These are phyloP conservation scores for Colletotrichum eleusines DNA, from an alignment of 2,329 filamentous ascomycete genomes.

Conservation along the genomic window DNA sequence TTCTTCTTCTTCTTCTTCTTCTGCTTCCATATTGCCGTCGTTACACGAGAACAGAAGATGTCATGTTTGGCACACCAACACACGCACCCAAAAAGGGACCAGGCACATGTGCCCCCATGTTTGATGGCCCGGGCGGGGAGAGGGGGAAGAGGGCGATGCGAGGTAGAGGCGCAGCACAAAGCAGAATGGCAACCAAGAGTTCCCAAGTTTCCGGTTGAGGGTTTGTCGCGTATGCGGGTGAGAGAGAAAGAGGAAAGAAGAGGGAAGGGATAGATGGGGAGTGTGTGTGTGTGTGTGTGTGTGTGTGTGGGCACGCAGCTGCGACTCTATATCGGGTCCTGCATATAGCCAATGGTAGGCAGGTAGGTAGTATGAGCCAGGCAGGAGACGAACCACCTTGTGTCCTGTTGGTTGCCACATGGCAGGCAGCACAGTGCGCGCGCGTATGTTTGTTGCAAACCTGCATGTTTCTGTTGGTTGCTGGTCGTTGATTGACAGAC, in stretches of 20 bases:
- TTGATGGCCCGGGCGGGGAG: slow-evolving; percentile 28
- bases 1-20: too few species aligned
- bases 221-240: not conserved
- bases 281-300: not conserved
- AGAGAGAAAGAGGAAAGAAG: not conserved
- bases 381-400: not conserved
- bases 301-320: not conserved
- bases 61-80: slow-evolving; percentile 5
- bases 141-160: not conserved
- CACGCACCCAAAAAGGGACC: not conserved
- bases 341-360: not conserved
- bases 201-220: slow-evolving; percentile 9
- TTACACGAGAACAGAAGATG: not conserved
- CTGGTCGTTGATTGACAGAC: not conserved
- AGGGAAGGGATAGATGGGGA: not conserved
- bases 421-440: not conserved
- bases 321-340: slow-evolving; percentile 6
- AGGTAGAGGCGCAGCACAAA: not conserved
- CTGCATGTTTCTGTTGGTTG: slow-evolving; percentile 1
- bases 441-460: slow-evolving; percentile 13
- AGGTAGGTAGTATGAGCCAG: not conserved
- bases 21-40: too few species aligned
- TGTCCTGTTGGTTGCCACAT: slow-evolving; percentile 2
- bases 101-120: slow-evolving; percentile 18
- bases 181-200: not conserved